A percentile compares a stretch with the other conserved stretches of the same genome.
These are phyloP conservation scores for Hymenoscyphus albidus DNA, from an alignment of 2,329 filamentous ascomycete species.

Conservation along the genomic window DNA sequence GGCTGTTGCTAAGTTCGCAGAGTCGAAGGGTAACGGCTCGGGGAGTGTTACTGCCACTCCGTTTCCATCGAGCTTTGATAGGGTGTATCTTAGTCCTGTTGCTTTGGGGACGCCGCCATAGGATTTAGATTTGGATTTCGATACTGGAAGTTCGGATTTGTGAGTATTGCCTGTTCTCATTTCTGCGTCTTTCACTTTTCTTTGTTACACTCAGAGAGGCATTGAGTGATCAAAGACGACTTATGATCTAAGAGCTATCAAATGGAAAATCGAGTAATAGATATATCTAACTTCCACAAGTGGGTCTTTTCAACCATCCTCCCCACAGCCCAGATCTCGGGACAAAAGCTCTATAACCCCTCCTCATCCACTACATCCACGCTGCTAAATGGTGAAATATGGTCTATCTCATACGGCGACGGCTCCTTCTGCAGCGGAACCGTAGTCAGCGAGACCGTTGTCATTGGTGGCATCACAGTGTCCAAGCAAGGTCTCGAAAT, in stretches of 20 bases:
- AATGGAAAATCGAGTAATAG: background rate
- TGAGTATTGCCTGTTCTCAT: constrained; percentile 4
- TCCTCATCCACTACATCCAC: constrained; percentile 16
- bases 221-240: background rate
- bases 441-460: constrained; percentile 23
- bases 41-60: constrained; percentile 9
- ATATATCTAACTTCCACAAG: background rate
- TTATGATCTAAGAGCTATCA: background rate
- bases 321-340: constrained; percentile 18
- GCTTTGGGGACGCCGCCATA: constrained; percentile 21
- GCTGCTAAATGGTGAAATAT: constrained; percentile 20
- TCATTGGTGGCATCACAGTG: constrained; percentile 20
- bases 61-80: constrained; percentile 13
- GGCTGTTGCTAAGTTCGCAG: background rate
- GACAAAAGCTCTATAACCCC: constrained; percentile 23
- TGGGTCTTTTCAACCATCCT: constrained; percentile 28
- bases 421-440: constrained; percentile 28
- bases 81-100: constrained; percentile 19
- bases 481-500: constrained; percentile 23
- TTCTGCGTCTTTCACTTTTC: background rate
- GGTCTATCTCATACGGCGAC: constrained; percentile 33
- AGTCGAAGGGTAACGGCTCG: background rate
- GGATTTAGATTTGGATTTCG: constrained; percentile 19
- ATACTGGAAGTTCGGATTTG: constrained; percentile 25
- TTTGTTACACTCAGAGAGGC: background rate